phyloP scores from a whole-genome alignment of 2,329 filamentous ascomycete genomes.

The Bipolaris sorokiniana region DNA sequence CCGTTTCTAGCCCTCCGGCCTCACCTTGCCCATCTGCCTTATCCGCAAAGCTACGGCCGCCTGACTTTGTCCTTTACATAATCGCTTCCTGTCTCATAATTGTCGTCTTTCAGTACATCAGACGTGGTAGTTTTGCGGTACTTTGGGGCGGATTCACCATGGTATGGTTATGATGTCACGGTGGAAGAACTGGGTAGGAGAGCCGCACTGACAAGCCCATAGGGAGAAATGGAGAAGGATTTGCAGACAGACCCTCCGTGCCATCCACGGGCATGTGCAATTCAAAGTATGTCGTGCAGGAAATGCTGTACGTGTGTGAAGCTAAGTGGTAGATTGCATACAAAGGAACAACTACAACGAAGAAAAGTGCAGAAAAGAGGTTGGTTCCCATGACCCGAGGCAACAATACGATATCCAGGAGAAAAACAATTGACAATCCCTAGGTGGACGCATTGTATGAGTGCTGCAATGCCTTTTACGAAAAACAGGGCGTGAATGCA shows the following conservation, averaged over 20 bases:
- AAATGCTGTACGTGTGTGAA: constrained; percentile 5
- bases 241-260: constrained; percentile 78
- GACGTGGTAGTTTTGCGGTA: neutral
- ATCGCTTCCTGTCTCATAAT: neutral
- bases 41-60: constrained; percentile 2
- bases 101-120: neutral
- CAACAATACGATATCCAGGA: neutral
- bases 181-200: constrained; percentile 2
- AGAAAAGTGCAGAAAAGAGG: constrained; percentile 73
- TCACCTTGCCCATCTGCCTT: constrained; percentile 19
- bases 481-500: constrained; percentile 75
- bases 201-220: constrained; percentile 13
- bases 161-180: constrained; percentile 42
- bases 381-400: constrained; percentile 21
- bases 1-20: constrained; percentile 23
- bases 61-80: constrained; percentile 3
- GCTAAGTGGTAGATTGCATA: constrained; percentile 70
- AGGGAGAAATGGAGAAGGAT: constrained; percentile 69
- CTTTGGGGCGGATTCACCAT: constrained; percentile 30
- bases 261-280: constrained; percentile 86
- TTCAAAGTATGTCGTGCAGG: constrained; percentile 70
- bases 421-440: constrained; percentile 28
- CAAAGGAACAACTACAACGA: constrained; percentile 85
- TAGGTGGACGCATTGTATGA: constrained; percentile 87
- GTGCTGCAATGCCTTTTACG: constrained; percentile 90